phyloP scores from a whole-genome alignment of 306 rosid species.

The Rosa persica region DNA sequence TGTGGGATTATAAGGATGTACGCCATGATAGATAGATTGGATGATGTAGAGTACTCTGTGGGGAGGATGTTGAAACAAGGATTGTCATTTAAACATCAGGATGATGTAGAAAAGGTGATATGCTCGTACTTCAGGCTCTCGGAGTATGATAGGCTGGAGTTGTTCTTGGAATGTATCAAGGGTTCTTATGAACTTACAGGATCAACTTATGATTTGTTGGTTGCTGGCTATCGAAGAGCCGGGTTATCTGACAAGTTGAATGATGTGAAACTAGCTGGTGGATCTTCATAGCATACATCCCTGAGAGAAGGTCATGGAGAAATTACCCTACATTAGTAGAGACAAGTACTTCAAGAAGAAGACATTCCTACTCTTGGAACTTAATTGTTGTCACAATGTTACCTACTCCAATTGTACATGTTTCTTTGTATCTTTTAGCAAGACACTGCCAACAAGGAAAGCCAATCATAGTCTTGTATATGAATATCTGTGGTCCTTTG shows the following conservation, averaged over 20 bases:
- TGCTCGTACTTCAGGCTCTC: slow-evolving; percentile 53
- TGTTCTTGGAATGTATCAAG: slow-evolving; percentile 50
- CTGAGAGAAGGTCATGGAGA: not conserved
- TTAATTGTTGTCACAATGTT: slow-evolving; percentile 9
- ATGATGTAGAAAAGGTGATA: slow-evolving; percentile 57
- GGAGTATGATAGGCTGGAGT: slow-evolving; percentile 54
- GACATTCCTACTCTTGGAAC: slow-evolving; percentile 5
- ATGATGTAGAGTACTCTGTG: slow-evolving; percentile 51
- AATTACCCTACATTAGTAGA: not conserved
- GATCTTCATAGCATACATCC: slow-evolving; percentile 31
- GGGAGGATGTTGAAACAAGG: slow-evolving; percentile 66
- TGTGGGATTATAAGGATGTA: slow-evolving; percentile 47
- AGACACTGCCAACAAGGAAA: slow-evolving; percentile 20
- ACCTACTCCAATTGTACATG: not conserved
- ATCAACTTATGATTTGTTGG: slow-evolving; percentile 51
- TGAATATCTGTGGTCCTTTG: not conserved
- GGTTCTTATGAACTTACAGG: slow-evolving; percentile 27
- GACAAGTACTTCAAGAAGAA: not conserved
- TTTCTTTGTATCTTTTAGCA: not conserved
- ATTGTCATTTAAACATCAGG: slow-evolving; percentile 33
- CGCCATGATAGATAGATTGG: slow-evolving; percentile 49
- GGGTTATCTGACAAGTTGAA: slow-evolving; percentile 41
- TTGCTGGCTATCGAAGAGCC: slow-evolving; percentile 53
- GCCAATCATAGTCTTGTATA: not conserved
- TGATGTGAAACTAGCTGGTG: slow-evolving; percentile 35